A percentile compares a stretch with the other conserved stretches of the same genome.
phyloP scores from a whole-genome alignment of 139 green algal genomes.

The Chlorella vulgaris region DNA sequence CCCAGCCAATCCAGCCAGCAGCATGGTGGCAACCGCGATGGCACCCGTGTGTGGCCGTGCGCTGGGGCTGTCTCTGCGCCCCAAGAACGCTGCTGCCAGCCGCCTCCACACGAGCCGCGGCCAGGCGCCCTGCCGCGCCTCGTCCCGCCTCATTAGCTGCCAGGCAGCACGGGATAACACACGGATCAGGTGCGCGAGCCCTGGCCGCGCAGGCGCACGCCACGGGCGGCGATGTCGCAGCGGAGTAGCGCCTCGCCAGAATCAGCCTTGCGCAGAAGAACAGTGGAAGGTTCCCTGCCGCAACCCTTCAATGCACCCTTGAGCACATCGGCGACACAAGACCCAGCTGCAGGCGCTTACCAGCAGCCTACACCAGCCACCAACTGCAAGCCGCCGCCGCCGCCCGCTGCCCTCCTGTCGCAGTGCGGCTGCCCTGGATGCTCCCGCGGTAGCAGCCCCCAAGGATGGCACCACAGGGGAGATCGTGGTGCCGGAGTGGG shows the following conservation, averaged over 20 bases:
- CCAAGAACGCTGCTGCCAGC: background rate
- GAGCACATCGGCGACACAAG: too few species aligned
- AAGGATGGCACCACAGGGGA: background rate
- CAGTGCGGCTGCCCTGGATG: conserved; percentile 13
- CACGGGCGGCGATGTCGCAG: conserved; percentile 2
- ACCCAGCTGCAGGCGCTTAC: too few species aligned
- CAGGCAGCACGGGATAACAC: background rate
- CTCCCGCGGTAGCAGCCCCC: background rate
- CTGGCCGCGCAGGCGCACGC: background rate
- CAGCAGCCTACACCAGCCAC: too few species aligned
- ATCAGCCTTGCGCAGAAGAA: background rate
- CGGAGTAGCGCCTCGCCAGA: background rate
- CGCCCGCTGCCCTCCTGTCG: background rate
- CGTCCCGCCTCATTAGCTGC: background rate
- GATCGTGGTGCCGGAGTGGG: conserved; percentile 28
- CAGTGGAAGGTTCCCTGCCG: too few species aligned
- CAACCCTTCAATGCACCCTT: too few species aligned
- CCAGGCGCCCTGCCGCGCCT: background rate
- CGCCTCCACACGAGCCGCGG: background rate
- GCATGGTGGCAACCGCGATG: background rate
- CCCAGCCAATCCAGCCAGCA: background rate
- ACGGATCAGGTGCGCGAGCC: conserved; percentile 5
- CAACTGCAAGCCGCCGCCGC: background rate
- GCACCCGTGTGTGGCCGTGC: background rate
- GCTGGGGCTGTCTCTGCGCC: conserved; percentile 1